Evolutionary conservation across 805 yeast species (phyloP).

Genomic region (Kuraishia ogatae): DNA sequence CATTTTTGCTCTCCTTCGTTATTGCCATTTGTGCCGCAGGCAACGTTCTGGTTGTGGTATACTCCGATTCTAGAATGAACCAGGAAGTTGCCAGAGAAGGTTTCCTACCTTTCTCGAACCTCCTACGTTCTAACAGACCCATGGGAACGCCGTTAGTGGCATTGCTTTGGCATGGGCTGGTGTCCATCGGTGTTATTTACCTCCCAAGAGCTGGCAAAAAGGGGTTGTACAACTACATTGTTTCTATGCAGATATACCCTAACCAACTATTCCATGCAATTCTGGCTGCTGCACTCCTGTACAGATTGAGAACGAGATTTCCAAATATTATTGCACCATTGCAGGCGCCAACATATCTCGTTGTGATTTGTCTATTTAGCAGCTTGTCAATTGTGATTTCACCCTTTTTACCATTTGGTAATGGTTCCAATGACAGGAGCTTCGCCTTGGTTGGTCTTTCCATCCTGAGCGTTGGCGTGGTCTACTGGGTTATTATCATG

Average conservation of each 20-base stretch:
- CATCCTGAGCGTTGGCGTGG: constrained; percentile 11
- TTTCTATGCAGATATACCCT: constrained; percentile 38
- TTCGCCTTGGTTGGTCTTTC: constrained; percentile 16
- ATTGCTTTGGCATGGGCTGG: constrained; percentile 20
- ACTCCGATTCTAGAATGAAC: constrained; percentile 34
- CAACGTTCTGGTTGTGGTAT: constrained; percentile 38
- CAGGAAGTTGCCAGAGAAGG: constrained; percentile 44
- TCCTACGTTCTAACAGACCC: constrained; percentile 39
- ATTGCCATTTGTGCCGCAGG: constrained; percentile 41
- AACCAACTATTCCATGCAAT: constrained; percentile 29
- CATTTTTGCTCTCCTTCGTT: constrained; percentile 29
- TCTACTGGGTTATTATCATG: constrained; percentile 13
- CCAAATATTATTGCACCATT: constrained; percentile 16
- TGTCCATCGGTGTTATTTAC: constrained; percentile 13
- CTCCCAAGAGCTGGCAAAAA: constrained; percentile 8
- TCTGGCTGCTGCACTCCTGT: constrained; percentile 15
- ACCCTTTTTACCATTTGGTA: constrained; percentile 33
- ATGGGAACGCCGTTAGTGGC: constrained; percentile 35
- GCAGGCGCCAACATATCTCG: constrained; percentile 18
- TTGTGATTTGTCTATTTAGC: constrained; percentile 31
- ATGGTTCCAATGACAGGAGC: constrained; percentile 5
- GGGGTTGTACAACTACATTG: constrained; percentile 28
- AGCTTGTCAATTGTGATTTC: constrained; percentile 38
- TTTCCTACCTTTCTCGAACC: constrained; percentile 30
- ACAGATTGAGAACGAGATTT: constrained; percentile 12